phyloP scores from a whole-genome alignment of 2,329 filamentous ascomycete species.

The Periconia macrospinosa region DNA sequence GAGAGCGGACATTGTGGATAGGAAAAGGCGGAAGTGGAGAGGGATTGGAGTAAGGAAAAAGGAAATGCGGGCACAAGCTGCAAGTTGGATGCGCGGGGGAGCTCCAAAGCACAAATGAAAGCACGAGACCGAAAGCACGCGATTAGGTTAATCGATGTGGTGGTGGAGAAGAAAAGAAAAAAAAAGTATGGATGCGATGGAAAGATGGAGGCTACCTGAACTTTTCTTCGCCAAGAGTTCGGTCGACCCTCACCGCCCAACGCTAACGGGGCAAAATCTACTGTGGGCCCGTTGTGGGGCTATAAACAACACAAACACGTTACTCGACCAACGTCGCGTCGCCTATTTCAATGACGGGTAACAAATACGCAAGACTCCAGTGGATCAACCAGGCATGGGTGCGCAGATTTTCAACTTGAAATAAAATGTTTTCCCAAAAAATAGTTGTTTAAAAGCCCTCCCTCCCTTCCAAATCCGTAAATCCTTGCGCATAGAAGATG shows the following conservation, averaged over 20 bases:
- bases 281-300: background rate
- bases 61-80: constrained; percentile 1
- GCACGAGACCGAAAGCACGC: constrained; percentile 23
- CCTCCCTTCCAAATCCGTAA: no score
- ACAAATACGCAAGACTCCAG: no score
- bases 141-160: constrained; percentile 8
- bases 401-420: no score
- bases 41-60: background rate
- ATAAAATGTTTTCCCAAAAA: no score
- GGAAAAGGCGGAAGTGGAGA: constrained; percentile 6
- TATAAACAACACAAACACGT: constrained; percentile 9
- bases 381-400: no score
- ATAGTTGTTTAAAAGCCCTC: no score
- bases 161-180: constrained; percentile 11
- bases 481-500: no score
- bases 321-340: constrained; percentile 5
- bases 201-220: constrained; percentile 18
- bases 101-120: constrained; percentile 7
- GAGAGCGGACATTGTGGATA: constrained; percentile 37
- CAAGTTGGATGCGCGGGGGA: background rate
- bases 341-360: background rate
- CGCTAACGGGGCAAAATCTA: constrained; percentile 12
- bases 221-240: constrained; percentile 13
- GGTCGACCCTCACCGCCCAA: constrained; percentile 21
- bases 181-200: constrained; percentile 12